Evolutionary conservation across 2,329 filamentous ascomycete genomes (phyloP).

Genomic region (Cadophora malorum): DNA sequence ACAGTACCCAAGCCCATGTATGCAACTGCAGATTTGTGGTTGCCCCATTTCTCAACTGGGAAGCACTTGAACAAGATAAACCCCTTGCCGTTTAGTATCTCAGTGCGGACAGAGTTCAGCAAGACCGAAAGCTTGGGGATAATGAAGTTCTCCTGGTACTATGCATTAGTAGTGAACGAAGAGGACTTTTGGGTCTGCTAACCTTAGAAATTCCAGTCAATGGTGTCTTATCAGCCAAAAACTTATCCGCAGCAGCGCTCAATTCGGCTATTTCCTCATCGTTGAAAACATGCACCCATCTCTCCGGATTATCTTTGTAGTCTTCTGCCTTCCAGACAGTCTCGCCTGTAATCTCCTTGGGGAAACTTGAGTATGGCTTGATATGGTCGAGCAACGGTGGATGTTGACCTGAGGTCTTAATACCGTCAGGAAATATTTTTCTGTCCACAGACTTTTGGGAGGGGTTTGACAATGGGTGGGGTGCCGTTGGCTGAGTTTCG

Average conservation of each 20-base stretch:
- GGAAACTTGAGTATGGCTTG: constrained; percentile 73
- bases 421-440: constrained; percentile 46
- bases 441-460: constrained; percentile 31
- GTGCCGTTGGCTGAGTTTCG: constrained; percentile 19
- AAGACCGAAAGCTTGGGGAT: constrained; percentile 62
- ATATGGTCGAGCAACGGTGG: constrained; percentile 69
- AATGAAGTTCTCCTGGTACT: constrained; percentile 20
- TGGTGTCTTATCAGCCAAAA: constrained; percentile 68
- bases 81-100: constrained; percentile 83
- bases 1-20: constrained; percentile 90
- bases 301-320: constrained; percentile 43
- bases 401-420: constrained; percentile 70
- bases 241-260: constrained; percentile 69
- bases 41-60: constrained; percentile 77
- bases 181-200: constrained; percentile 8
- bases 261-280: constrained; percentile 72
- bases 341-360: constrained; percentile 71
- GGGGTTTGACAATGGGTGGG: constrained; percentile 22
- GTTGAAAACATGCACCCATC: constrained; percentile 76
- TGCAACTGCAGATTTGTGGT: constrained; percentile 81
- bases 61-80: constrained; percentile 91
- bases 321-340: constrained; percentile 71
- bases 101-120: constrained; percentile 62
- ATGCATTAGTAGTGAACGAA: background rate
- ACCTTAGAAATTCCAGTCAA: constrained; percentile 74